Base-by-base conservation (phyloP, 1,284 basidiomycete species). In the Meira miltonrushii region DNA sequence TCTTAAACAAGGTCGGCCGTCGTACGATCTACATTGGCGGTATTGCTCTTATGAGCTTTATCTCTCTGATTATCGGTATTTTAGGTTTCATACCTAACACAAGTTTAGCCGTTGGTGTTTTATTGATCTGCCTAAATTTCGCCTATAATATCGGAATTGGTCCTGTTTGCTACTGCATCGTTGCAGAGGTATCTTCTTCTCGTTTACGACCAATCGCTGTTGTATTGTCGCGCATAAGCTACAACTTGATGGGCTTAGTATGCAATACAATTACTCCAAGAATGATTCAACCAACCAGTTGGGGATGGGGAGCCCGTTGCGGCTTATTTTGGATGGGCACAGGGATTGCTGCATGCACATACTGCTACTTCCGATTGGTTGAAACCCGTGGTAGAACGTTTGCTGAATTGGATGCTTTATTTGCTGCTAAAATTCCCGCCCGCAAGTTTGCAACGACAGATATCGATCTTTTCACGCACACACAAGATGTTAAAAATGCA, bases 141-240 rank as follows among this genome's bases (percentile, higher is more conserved):
- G 74, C 67, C 3, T 67, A 71, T 51, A 52, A 62, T n/a, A 73
- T 73, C 64, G 67, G 68, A 38, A 69, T 77, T 43, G 64, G 73
- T 19, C 68, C 71, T 10, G 74, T 71, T 5, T 78, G 61, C 60
- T 61, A 61, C 37, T 55, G 46, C 8, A 63, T 77, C 55, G 74
- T 77, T 17, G 73, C 57, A n/a, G 77, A 78, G 52, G 77, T 75
- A 9, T 72, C 72, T 0, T 61, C 77, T n/a, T 68, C 74, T 55
- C 72, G 72, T 33, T 62, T 78, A 12, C 56, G 77, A 40, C 68
- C 70, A 10, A 61, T 75, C 12, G 74, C 75, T 0, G 75, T 74
- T 19, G 72, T 72, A 59, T 64, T 79, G 54, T 75, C 74, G 17
- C 68, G 77, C 40, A 70, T 69, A 7, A 37, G 67, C 1, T 78